phyloP scores from a whole-genome alignment of 2,329 filamentous ascomycete species.

The Fusarium agapanthi region DNA sequence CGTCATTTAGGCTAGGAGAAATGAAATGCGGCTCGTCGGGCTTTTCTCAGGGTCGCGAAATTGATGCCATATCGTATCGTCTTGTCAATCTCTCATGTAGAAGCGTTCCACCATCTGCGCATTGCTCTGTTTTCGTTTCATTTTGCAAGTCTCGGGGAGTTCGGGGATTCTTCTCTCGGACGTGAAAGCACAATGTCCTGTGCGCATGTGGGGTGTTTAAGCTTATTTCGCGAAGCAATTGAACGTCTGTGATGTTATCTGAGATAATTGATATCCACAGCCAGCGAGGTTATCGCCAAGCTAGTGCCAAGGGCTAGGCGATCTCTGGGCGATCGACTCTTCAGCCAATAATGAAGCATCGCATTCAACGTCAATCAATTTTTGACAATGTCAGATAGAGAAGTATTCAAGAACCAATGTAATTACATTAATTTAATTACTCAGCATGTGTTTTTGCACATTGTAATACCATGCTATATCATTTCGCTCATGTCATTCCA shows the following conservation, averaged over 20 bases:
- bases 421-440: neutral
- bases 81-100: neutral
- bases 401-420: neutral
- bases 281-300: slow-evolving; percentile 26
- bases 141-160: slow-evolving; percentile 17
- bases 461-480: accelerated
- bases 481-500: neutral
- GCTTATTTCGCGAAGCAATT: slow-evolving; percentile 29
- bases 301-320: slow-evolving; percentile 33
- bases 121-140: neutral
- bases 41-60: neutral
- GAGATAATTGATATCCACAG: slow-evolving; percentile 7
- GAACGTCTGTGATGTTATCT: neutral
- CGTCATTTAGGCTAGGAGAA: slow-evolving; percentile 26
- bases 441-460: neutral
- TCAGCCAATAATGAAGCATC: slow-evolving; percentile 9
- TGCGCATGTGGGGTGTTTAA: slow-evolving; percentile 24
- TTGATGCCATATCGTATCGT: neutral
- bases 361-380: slow-evolving; percentile 2
- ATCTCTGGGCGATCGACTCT: slow-evolving; percentile 29
- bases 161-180: slow-evolving; percentile 7
- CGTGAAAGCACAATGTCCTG: neutral
- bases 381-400: accelerated
- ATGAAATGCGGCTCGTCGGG: slow-evolving; percentile 26
- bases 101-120: neutral